phyloP scores from a whole-genome alignment of 2,329 filamentous ascomycete genomes.

The Fusarium scirpi region DNA sequence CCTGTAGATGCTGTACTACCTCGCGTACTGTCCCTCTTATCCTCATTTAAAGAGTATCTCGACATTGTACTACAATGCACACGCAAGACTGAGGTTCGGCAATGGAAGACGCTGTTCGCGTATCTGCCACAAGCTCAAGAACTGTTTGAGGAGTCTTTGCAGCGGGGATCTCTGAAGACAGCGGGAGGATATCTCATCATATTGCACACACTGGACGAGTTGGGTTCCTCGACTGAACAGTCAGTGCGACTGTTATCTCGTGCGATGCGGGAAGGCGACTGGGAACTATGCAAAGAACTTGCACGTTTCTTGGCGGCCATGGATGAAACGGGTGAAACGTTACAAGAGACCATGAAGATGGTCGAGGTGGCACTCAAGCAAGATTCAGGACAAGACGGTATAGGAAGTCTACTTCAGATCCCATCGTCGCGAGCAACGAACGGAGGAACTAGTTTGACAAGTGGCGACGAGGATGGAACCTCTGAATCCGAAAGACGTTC shows the following conservation, averaged over 20 bases:
- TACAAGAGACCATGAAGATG: slow-evolving; percentile 77
- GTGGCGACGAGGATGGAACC: slow-evolving; percentile 51
- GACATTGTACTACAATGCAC: slow-evolving; percentile 98
- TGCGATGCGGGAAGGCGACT: slow-evolving; percentile 87
- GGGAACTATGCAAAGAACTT: slow-evolving; percentile 95
- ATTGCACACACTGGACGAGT: slow-evolving; percentile 82
- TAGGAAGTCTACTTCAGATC: slow-evolving; percentile 50
- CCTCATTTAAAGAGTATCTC: slow-evolving; percentile 85
- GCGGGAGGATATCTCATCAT: slow-evolving; percentile 97
- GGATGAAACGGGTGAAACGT: slow-evolving; percentile 84
- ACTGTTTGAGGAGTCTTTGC: slow-evolving; percentile 91
- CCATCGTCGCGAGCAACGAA: slow-evolving; percentile 48
- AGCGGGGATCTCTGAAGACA: slow-evolving; percentile 88
- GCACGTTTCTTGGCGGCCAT: slow-evolving; percentile 95
- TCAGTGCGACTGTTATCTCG: slow-evolving; percentile 83
- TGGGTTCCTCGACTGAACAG: slow-evolving; percentile 77
- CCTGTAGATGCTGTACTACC: slow-evolving; percentile 74
- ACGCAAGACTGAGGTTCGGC: slow-evolving; percentile 93
- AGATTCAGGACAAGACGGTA: slow-evolving; percentile 44
- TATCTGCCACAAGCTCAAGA: slow-evolving; percentile 91
- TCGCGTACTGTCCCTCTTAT: slow-evolving; percentile 71
- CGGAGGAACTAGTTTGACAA: slow-evolving; percentile 47
- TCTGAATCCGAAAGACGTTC: slow-evolving; percentile 54
- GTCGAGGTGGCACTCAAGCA: slow-evolving; percentile 59
- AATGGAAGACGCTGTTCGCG: slow-evolving; percentile 93